Evolutionary conservation across 2,329 filamentous ascomycete species (phyloP).

Genomic region (Penicillium polonicum): DNA sequence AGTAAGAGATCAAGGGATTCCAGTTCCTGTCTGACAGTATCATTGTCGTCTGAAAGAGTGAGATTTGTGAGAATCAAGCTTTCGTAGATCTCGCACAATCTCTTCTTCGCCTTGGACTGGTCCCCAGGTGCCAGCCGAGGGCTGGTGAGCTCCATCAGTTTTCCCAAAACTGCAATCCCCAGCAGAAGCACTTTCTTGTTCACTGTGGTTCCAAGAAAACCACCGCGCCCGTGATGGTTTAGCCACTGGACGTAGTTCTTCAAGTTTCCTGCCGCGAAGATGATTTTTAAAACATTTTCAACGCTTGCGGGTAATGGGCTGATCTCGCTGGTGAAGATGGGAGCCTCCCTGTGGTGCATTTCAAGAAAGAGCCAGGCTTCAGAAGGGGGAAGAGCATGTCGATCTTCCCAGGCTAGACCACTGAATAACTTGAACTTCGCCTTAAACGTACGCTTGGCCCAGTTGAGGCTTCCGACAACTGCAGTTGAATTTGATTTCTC

Average conservation of each 20-base stretch:
- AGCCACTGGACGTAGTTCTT: neutral
- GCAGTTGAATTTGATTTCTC: neutral
- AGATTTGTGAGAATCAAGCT: neutral
- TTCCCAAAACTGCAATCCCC: neutral
- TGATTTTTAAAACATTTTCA: neutral
- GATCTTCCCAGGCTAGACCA: conserved; percentile 4
- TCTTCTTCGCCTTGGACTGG: neutral
- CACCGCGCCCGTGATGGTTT: neutral
- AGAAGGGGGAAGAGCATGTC: neutral
- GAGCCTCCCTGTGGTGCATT: neutral
- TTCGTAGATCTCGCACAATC: neutral
- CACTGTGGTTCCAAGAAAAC: neutral
- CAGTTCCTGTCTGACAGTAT: neutral
- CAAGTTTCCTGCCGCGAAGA: neutral
- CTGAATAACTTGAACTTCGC: neutral
- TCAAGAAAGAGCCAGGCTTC: neutral
- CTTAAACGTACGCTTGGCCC: conserved; percentile 1
- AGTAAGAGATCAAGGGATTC: neutral
- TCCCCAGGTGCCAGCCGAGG: neutral
- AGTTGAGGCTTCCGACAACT: neutral
- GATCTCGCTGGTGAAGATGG: neutral
- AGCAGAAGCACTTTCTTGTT: neutral
- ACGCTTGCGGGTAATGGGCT: neutral
- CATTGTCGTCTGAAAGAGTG: neutral
- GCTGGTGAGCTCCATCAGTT: neutral